Base-by-base conservation (phyloP, 176 grass and related monocot species). In the Pontederia crassipes region DNA sequence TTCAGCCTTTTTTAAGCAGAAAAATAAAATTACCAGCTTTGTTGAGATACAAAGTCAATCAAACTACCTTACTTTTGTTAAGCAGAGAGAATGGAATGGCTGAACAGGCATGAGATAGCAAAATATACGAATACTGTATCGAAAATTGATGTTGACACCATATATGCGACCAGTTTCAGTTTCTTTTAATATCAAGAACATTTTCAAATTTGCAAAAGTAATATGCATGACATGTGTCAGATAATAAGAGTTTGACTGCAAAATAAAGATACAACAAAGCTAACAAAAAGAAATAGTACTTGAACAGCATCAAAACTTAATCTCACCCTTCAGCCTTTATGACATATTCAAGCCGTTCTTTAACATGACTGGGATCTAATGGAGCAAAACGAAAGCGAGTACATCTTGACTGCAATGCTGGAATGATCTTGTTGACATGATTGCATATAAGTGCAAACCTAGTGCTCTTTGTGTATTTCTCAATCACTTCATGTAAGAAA, bases 371-470 rank as follows among this genome's bases (percentile, higher is more conserved):
- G 47, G 74, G 82, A 79, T 98, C 93, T 64, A 97, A 81, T 14
- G 93, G 93, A 71, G 93, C 87, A 81, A 98, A 98, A 66, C 93
- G 83, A 82, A 97, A 97, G 59, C 93, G 84, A 20, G 87, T 98
- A 75, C 93, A 92, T 71, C 93, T 98, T 64, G 87, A 98, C 79
- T 98, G 93, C 27, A 98, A 64, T 61, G 93, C 87, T 66, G 93
- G 87, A 67, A 98, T 98, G 45, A 98, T 98, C 82, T 98, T 98
- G 79, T 98, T 98, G 50, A 98, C 84, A 80, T 92, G 84, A 45
- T 98, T 98, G 68, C 93, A 92, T 68, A 98, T 98, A 64, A 98
- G 78, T 59, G 93, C 93, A 92, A 98, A 98, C 74, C 93, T 85
- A 74, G 93, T 98, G 79, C 87, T 98, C 62, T 72, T 98, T 70